These are phyloP conservation scores for Pichia sp. DNA, from an alignment of 1,139 yeast species.

Conservation along the genomic window DNA sequence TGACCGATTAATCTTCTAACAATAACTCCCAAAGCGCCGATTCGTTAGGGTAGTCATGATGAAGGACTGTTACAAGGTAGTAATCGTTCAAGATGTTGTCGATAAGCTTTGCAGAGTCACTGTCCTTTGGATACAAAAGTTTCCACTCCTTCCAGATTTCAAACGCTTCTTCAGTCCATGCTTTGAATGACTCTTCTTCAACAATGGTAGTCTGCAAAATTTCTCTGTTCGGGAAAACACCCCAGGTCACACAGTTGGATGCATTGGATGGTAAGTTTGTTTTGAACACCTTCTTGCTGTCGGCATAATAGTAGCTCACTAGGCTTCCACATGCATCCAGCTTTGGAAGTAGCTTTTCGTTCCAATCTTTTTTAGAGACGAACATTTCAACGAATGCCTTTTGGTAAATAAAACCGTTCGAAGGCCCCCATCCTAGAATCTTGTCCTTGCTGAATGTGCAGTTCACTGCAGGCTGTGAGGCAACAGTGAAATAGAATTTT, in stretches of 20 bases:
- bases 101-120: constrained; percentile 57
- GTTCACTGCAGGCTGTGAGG: constrained; percentile 93
- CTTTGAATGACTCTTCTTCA: constrained; percentile 81
- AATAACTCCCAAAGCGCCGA: constrained; percentile 74
- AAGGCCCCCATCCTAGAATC: constrained; percentile 96
- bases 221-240: constrained; percentile 85
- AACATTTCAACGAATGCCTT: constrained; percentile 92
- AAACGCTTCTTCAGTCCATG: constrained; percentile 95
- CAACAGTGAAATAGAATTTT: constrained; percentile 76
- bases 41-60: constrained; percentile 77
- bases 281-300: constrained; percentile 50
- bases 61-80: constrained; percentile 75
- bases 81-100: constrained; percentile 58
- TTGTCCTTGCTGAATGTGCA: constrained; percentile 73
- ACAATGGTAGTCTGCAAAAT: constrained; percentile 84
- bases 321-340: constrained; percentile 43
- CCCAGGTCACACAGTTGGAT: constrained; percentile 89
- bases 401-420: constrained; percentile 83
- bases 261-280: constrained; percentile 53
- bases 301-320: constrained; percentile 71
- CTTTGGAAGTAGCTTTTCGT: constrained; percentile 46
- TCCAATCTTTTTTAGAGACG: constrained; percentile 69
- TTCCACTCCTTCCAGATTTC: constrained; percentile 92
- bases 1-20: constrained; percentile 29
- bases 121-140: constrained; percentile 58